Evolutionary conservation across 768 basidiomycete species (phyloP).

Genomic region (Leccinum uliginosum): DNA sequence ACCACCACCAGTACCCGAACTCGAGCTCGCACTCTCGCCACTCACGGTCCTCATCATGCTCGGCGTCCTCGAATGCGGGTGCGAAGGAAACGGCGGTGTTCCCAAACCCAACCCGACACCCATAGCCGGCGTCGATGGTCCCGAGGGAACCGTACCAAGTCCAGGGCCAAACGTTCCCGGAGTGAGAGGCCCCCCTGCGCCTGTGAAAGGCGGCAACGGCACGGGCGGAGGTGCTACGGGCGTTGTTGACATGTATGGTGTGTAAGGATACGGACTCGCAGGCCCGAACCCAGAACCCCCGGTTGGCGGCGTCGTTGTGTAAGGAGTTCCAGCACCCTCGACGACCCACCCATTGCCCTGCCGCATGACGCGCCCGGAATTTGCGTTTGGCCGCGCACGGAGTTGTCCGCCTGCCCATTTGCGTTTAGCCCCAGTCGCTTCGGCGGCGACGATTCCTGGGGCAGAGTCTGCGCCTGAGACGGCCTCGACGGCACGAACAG

Average conservation of each 20-base stretch:
- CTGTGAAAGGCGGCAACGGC: background rate
- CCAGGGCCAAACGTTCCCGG: slow-evolving; percentile 32
- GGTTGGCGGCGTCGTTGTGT: slow-evolving; percentile 33
- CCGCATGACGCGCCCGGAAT: slow-evolving; percentile 40
- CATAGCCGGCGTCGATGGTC: slow-evolving; percentile 25
- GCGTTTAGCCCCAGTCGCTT: slow-evolving; percentile 55
- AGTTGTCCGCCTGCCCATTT: slow-evolving; percentile 70
- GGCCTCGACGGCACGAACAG: slow-evolving; percentile 59
- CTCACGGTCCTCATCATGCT: slow-evolving; percentile 11
- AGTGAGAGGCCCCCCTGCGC: background rate
- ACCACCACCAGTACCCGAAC: background rate
- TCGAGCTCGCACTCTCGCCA: slow-evolving; percentile 3
- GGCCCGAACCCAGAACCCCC: slow-evolving; percentile 22
- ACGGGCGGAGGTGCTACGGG: slow-evolving; percentile 1
- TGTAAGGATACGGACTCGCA: slow-evolving; percentile 26
- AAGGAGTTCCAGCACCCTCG: slow-evolving; percentile 42
- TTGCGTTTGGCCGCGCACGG: slow-evolving; percentile 44
- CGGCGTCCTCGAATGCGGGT: slow-evolving; percentile 2
- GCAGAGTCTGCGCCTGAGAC: slow-evolving; percentile 51
- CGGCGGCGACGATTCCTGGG: slow-evolving; percentile 59
- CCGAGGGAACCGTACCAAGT: background rate
- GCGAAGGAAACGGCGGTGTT: slow-evolving; percentile 16
- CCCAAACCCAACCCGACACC: slow-evolving; percentile 27
- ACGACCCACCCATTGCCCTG: slow-evolving; percentile 60
- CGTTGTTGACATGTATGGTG: slow-evolving; percentile 27